phyloP scores from a whole-genome alignment of 1,284 basidiomycete species.

The Chalciporus sp. region DNA sequence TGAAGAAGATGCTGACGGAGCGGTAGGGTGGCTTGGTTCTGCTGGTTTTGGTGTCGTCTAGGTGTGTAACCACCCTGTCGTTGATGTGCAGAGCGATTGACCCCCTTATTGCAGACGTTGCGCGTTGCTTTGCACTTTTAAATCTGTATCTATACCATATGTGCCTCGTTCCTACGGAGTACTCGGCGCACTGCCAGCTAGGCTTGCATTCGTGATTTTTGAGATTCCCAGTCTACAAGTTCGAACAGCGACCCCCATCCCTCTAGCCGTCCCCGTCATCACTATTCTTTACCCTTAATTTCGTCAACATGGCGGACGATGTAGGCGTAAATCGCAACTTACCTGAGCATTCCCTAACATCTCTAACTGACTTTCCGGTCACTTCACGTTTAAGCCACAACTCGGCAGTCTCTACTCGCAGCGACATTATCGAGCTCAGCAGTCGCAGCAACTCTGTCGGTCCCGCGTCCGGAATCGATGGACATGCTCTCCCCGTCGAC shows the following conservation, averaged over 20 bases:
- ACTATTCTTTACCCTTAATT: background rate
- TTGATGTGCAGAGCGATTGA: background rate
- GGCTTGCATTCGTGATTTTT: constrained; percentile 6
- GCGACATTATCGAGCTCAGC: constrained; percentile 31
- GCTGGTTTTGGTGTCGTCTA: background rate
- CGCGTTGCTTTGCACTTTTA: background rate
- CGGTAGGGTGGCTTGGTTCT: constrained; percentile 17
- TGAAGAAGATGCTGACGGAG: constrained; percentile 44
- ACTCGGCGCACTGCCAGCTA: background rate
- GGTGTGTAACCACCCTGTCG: constrained; percentile 2
- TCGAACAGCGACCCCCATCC: constrained; percentile 22
- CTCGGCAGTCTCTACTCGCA: constrained; percentile 19
- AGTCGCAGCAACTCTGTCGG: constrained; percentile 34
- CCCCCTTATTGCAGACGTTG: constrained; percentile 3
- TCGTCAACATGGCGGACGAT: constrained; percentile 29
- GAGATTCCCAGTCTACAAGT: constrained; percentile 28
- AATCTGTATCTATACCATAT: background rate
- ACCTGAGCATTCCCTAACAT: background rate
- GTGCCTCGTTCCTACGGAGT: background rate
- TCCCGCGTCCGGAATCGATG: constrained; percentile 13
- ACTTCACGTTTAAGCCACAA: constrained; percentile 18
- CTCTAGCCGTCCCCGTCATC: background rate
- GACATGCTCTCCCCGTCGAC: constrained; percentile 17
- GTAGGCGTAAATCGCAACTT: constrained; percentile 18
- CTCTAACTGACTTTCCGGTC: constrained; percentile 9